Conservation (phyloP, 2,329 filamentous ascomycete genomes). For the Zasmidium cellare region DNA sequence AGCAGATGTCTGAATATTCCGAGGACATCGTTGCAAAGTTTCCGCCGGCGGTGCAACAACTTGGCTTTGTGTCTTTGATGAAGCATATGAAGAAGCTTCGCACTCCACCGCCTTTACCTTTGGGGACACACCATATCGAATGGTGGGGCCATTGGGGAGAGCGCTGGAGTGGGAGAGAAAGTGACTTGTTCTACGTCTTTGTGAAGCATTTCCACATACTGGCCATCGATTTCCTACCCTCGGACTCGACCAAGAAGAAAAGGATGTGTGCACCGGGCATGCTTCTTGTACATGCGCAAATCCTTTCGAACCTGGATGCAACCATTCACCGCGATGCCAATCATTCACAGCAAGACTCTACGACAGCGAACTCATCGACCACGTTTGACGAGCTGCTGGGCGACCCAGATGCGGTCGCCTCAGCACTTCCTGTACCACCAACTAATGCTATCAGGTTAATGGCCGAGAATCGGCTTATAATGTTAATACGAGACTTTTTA, state of each 20-base stretch:
- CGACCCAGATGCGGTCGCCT: slow-evolving; percentile 66
- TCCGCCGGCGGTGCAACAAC: slow-evolving; percentile 62
- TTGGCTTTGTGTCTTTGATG: slow-evolving; percentile 65
- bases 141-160: slow-evolving; percentile 86
- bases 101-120: slow-evolving; percentile 65
- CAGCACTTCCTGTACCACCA: slow-evolving; percentile 61
- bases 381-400: slow-evolving; percentile 68
- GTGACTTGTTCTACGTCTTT: slow-evolving; percentile 88
- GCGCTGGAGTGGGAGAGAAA: slow-evolving; percentile 83
- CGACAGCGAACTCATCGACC: slow-evolving; percentile 43
- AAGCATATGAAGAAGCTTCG: slow-evolving; percentile 61
- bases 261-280: slow-evolving; percentile 72
- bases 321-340: slow-evolving; percentile 73
- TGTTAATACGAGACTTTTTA: slow-evolving; percentile 78
- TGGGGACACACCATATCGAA: slow-evolving; percentile 70
- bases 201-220: slow-evolving; percentile 84
- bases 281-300: slow-evolving; percentile 77
- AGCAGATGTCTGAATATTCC: slow-evolving; percentile 47
- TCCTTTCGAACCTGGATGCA: slow-evolving; percentile 75
- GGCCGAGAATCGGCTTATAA: slow-evolving; percentile 84
- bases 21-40: slow-evolving; percentile 69
- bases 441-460: slow-evolving; percentile 75
- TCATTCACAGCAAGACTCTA: slow-evolving; percentile 47
- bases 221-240: slow-evolving; percentile 61
- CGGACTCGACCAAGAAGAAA: slow-evolving; percentile 53